phyloP scores from a whole-genome alignment of 352 stramenopile genomes.

The Aphanomyces astaci region DNA sequence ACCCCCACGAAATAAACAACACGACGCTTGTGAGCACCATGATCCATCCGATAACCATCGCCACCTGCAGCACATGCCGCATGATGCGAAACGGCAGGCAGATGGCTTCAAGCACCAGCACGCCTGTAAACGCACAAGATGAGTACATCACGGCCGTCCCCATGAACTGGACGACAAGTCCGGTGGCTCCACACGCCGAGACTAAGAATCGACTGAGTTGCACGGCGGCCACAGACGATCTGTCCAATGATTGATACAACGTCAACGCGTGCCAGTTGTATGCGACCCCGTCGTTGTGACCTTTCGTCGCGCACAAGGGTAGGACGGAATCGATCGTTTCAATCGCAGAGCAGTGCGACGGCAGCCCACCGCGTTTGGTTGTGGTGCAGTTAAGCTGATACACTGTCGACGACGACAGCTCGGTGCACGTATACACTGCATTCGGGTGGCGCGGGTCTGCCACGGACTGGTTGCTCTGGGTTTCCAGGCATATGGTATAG shows the following conservation, averaged over 20 bases:
- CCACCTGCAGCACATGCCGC: background rate
- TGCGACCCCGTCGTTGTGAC: background rate
- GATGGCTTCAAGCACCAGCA: background rate
- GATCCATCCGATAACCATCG: background rate
- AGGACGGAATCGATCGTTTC: background rate
- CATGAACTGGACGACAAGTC: background rate
- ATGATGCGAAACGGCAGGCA: background rate
- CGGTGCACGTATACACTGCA: constrained; percentile 13
- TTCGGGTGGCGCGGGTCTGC: constrained; percentile 2
- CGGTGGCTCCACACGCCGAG: constrained; percentile 1
- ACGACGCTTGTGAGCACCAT: background rate
- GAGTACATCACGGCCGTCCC: background rate
- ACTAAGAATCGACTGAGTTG: background rate
- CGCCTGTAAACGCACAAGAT: background rate
- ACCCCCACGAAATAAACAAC: constrained; percentile 5
- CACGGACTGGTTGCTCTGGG: background rate
- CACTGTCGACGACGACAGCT: background rate
- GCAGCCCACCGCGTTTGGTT: too few relatives aligned
- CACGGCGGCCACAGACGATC: background rate
- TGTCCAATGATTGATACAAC: background rate
- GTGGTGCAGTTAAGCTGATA: constrained; percentile 17
- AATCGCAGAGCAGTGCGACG: background rate
- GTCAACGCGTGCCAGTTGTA: constrained; percentile 1
- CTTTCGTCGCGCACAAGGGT: background rate
- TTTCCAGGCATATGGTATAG: background rate